Evolutionary conservation across 2,329 filamentous ascomycete species (phyloP).

Genomic region (Dothidotthia symphoricarpi): DNA sequence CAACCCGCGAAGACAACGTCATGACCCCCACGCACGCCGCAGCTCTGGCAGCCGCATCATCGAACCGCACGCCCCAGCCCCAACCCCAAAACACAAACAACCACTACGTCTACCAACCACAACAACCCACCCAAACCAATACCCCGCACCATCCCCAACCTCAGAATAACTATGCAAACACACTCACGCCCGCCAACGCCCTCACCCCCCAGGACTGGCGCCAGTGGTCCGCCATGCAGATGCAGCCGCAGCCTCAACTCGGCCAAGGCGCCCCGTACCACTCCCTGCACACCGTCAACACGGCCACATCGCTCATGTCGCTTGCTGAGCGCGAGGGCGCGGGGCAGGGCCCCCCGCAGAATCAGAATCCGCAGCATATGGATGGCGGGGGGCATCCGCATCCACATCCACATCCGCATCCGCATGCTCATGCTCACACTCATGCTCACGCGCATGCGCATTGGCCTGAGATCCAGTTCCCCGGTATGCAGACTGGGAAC

Average conservation of each 20-base stretch:
- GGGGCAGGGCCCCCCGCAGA: conserved; percentile 16
- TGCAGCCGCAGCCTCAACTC: conserved; percentile 20
- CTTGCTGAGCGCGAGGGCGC: conserved; percentile 33
- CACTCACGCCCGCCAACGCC: conserved; percentile 16
- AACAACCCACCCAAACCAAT: conserved; percentile 16
- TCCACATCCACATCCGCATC: conserved; percentile 2
- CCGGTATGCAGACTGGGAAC: conserved; percentile 22
- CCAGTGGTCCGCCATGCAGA: conserved; percentile 37
- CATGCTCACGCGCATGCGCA: conserved; percentile 12
- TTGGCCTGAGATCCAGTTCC: conserved; percentile 35
- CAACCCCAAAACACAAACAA: conserved; percentile 8
- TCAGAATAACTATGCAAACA: conserved; percentile 21
- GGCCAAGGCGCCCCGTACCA: conserved; percentile 23
- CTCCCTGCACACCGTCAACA: conserved; percentile 42
- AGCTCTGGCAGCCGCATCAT: conserved; percentile 28
- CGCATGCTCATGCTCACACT: conserved; percentile 8
- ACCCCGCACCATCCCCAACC: too few species aligned
- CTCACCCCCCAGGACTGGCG: conserved; percentile 36
- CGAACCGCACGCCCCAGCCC: conserved; percentile 21
- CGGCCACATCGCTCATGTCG: conserved; percentile 42
- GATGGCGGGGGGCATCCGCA: too few species aligned
- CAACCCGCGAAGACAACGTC: conserved; percentile 23
- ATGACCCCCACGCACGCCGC: conserved; percentile 34
- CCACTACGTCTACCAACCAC: conserved; percentile 26
- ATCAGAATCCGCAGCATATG: too few species aligned